These are phyloP conservation scores for Irpex sp. DNA, from an alignment of 1,284 basidiomycete genomes.

Conservation along the genomic window DNA sequence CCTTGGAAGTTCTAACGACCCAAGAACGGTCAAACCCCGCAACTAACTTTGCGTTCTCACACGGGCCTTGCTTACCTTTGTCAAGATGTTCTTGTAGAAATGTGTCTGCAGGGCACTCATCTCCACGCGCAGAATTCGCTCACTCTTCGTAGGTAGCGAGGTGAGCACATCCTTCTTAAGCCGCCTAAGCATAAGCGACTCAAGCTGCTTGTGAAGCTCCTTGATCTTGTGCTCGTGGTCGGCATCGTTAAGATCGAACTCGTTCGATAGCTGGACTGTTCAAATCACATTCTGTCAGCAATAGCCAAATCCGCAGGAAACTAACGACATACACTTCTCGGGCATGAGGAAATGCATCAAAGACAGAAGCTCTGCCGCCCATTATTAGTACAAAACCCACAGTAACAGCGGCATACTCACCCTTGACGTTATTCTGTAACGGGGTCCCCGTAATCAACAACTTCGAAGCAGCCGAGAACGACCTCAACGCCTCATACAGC, in stretches of 20 bases:
- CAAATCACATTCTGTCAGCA: neutral
- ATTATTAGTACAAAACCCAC: too few species aligned
- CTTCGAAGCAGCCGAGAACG: conserved; percentile 89
- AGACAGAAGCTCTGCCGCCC: conserved; percentile 84
- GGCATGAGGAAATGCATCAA: conserved; percentile 99
- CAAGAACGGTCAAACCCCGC: neutral
- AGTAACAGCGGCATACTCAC: too few species aligned
- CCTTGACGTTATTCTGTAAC: conserved; percentile 98
- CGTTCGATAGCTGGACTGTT: conserved; percentile 66
- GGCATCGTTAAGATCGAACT: conserved; percentile 91
- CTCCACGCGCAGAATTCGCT: conserved; percentile 96
- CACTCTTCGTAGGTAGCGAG: conserved; percentile 95
- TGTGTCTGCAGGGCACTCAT: conserved; percentile 97
- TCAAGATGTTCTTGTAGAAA: conserved; percentile 99
- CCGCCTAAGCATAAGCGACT: conserved; percentile 92
- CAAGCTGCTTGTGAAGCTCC: conserved; percentile 90
- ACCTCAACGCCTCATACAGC: conserved; percentile 90
- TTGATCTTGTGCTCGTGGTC: conserved; percentile 96
- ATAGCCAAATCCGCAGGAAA: conserved; percentile 4
- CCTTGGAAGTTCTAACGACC: conserved; percentile 82
- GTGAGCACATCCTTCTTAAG: conserved; percentile 98
- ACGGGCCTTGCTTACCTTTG: conserved; percentile 55
- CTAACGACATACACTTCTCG: conserved; percentile 76
- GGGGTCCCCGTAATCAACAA: conserved; percentile 98
- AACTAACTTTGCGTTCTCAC: neutral